These are phyloP conservation scores for Artomyces pyxidatus DNA, from an alignment of 768 basidiomycete genomes.

Conservation along the genomic window DNA sequence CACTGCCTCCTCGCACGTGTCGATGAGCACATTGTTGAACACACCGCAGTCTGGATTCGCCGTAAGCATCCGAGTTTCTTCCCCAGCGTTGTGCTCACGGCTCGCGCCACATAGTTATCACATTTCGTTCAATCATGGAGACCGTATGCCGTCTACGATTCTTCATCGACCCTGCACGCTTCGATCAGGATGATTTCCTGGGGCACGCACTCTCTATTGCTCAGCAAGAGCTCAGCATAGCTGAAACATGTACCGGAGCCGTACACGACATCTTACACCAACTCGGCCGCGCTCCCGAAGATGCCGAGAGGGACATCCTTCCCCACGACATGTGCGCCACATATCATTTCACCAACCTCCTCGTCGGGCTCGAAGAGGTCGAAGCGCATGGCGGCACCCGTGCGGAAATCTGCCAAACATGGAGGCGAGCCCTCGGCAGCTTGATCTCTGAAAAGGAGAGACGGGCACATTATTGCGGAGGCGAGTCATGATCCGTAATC, in stretches of 20 bases:
- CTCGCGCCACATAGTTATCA: neutral
- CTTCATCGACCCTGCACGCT: slow-evolving; percentile 1
- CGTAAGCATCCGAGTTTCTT: neutral
- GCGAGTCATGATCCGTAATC: no score
- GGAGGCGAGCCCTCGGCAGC: neutral
- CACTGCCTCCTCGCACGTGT: slow-evolving; percentile 1
- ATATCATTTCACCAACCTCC: neutral
- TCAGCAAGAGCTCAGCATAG: neutral
- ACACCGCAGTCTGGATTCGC: neutral
- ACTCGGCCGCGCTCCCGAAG: neutral
- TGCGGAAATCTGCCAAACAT: neutral
- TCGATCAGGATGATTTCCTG: neutral
- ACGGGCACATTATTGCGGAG: no score
- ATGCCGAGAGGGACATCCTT: neutral
- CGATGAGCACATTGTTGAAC: neutral
- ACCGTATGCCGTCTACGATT: neutral
- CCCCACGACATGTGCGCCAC: neutral
- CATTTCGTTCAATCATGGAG: neutral
- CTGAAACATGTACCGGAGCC: neutral
- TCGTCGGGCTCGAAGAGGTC: neutral
- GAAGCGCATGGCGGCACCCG: neutral
- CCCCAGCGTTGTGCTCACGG: neutral
- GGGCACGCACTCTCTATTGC: neutral
- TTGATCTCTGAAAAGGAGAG: neutral
- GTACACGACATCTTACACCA: neutral